Evolutionary conservation across 805 yeast genomes (phyloP), one percentile per base, ranked within the genome.

Genomic region (Barnettozyma sp.): DNA sequence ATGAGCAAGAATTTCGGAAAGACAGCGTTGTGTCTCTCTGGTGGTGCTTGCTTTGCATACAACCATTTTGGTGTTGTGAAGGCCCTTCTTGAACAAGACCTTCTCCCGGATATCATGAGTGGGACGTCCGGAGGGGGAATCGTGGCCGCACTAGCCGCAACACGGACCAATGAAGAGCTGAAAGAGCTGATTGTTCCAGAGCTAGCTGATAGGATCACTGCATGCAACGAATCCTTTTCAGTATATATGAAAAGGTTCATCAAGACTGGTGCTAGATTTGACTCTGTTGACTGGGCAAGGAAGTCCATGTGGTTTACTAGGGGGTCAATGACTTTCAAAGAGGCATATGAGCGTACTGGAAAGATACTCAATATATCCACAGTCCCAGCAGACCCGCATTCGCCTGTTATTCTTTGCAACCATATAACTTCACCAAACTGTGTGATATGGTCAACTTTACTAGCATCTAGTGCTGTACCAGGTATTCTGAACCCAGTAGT

Each of bases 41-140:
- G 94, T 4, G 94, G 92, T 17, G 94, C 87, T 2, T 72, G 82
- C 21, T 83, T 82, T 55, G 75, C 88, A 2, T 78, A 80, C 46
- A 74, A 78, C 22, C 94, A 82, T 56, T 78, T 81, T 57, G 94
- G 94, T 3, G 73, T 82, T 3, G 68, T 82, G 19, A 78, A 77
- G 43, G 88, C 87, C 0, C 56, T 83, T 26, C 57, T 82, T 5
- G 87, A 83, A 40, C 70, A 71, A 39, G 80, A 78, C 52, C 58
- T 73, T 33, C 59, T 82, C 34, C 94, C 94, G 2, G 65, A 66
- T 5, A 78, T 82, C 24, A 63, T 83, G 7, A 72, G 83, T 23
- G 94, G 94, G 1, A 82, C 92, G 0, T 76, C 85, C 1, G 90
- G 92, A 2, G 94, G 94, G 12, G 90, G 87, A 2, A 58, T 81